phyloP scores from a whole-genome alignment of 139 green algal genomes.

The Coccomyxa sp. region DNA sequence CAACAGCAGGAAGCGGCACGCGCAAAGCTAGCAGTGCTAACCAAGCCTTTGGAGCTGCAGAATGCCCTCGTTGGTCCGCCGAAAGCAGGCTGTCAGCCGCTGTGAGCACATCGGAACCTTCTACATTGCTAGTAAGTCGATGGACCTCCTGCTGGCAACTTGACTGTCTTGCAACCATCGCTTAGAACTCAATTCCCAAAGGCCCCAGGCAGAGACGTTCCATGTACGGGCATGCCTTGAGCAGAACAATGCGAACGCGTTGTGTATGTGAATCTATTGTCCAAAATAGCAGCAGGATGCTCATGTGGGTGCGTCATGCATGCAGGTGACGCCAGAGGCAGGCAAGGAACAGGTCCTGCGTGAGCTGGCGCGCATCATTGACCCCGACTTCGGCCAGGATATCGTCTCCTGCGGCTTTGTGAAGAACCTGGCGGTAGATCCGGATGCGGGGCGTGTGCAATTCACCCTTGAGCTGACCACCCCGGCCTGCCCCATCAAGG shows the following conservation, averaged over 20 bases:
- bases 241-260: no score
- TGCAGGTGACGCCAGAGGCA: background rate
- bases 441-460: slow-evolving; percentile 29
- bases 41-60: background rate
- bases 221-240: no score
- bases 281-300: no score
- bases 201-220: no score
- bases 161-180: no score
- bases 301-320: background rate
- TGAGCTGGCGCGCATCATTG: slow-evolving; percentile 82
- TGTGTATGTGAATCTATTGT: no score
- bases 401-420: slow-evolving; percentile 98
- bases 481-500: slow-evolving; percentile 96
- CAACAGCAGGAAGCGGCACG: no score
- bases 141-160: no score
- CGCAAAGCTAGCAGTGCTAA: no score
- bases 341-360: slow-evolving; percentile 61
- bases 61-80: background rate
- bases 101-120: background rate
- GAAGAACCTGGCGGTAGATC: slow-evolving; percentile 72
- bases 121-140: no score
- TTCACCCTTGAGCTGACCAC: slow-evolving; percentile 96
- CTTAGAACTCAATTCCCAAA: no score
- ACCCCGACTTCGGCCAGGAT: slow-evolving; percentile 95
- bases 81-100: background rate